Evolutionary conservation across 192 early-diverging fungal species (phyloP), one percentile per base, ranked within the genome.

Genomic region (Entomortierella beljakovae): DNA sequence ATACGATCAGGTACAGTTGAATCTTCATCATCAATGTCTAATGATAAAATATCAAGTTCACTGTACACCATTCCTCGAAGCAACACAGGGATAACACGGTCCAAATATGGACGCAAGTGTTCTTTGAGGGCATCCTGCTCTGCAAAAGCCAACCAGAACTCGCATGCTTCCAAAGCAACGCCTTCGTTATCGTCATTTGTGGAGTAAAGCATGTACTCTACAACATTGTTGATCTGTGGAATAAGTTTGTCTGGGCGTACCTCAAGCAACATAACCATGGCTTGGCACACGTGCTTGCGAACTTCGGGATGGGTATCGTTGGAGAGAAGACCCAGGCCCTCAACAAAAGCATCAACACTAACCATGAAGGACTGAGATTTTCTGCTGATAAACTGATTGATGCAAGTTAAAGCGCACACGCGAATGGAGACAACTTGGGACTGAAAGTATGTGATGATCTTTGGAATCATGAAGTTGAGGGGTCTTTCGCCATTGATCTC

Each of bases 111-210:
- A 53, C 85, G 88, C 56, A 95, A 83, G 46, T 89, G 86, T 57
- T 90, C 93, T 54, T 88, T 83, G 64, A 97, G 70, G 31, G 88
- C 88, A 49, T 95, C 92, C 68, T 97, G 95, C 82, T 99, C 98
- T 57, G 94, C 95, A 87, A 98, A 95, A 42, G 93, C 92, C 35
- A 98, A 80, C 97, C 97, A 99, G 83, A 99, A 99, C 84, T 99
- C 98, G 81, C 95, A 96, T 11, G 97, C 97, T 82, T 99, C 98
- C 64, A 98, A 85, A n/a, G 97, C 97, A 53, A 99, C 89, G 33
- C 90, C 85, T 23, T 93, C 87, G 63, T 98, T 94, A 22, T 88
- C 85, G 67, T 93, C 90, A 86, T 94, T 90, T n/a, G 94, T 99
- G 50, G 92, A 94, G 81, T 90, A 93, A 11, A 99, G 87, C 94